Percentiles rank a stretch among this genome's conserved stretches.
Conservation (phyloP, 1,284 basidiomycete species). For the Ceratobasidium sp. region DNA sequence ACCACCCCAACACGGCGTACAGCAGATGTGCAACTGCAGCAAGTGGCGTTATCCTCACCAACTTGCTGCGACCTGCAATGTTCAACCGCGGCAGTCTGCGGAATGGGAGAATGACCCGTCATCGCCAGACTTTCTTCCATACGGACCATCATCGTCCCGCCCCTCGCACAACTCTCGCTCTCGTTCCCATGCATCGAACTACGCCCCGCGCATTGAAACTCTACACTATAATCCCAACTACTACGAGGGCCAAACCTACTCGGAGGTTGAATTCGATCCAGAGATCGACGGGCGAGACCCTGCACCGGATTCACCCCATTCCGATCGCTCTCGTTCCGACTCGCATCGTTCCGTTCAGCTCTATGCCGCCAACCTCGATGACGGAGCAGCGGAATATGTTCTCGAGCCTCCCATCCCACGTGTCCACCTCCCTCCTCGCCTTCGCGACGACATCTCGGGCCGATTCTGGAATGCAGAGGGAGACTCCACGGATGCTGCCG, state of each 20-base stretch:
- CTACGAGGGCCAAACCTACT: constrained; percentile 31
- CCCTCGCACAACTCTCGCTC: constrained; percentile 15
- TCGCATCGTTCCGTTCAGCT: constrained; percentile 32
- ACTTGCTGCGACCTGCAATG: not conserved
- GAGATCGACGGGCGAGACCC: constrained; percentile 32
- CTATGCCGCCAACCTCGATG: constrained; percentile 16
- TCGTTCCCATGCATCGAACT: constrained; percentile 3
- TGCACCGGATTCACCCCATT: constrained; percentile 27
- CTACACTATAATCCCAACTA: constrained; percentile 32
- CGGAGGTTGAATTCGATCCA: constrained; percentile 32
- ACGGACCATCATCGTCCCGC: constrained; percentile 5
- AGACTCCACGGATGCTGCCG: constrained; percentile 35
- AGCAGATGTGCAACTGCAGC: constrained; percentile 21
- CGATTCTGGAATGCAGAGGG: constrained; percentile 36
- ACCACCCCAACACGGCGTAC: not conserved
- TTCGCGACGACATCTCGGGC: constrained; percentile 25
- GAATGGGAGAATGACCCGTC: constrained; percentile 30
- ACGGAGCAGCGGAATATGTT: constrained; percentile 26
- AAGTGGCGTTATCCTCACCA: constrained; percentile 36
- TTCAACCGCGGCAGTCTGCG: not conserved
- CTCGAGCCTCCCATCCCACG: constrained; percentile 28
- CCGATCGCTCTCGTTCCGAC: constrained; percentile 30
- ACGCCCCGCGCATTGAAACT: constrained; percentile 18
- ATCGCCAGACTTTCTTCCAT: constrained; percentile 31
- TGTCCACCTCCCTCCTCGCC: constrained; percentile 9